These are phyloP conservation scores for Candida khao-thaluensis DNA, from an alignment of 805 yeast species.

Conservation along the genomic window DNA sequence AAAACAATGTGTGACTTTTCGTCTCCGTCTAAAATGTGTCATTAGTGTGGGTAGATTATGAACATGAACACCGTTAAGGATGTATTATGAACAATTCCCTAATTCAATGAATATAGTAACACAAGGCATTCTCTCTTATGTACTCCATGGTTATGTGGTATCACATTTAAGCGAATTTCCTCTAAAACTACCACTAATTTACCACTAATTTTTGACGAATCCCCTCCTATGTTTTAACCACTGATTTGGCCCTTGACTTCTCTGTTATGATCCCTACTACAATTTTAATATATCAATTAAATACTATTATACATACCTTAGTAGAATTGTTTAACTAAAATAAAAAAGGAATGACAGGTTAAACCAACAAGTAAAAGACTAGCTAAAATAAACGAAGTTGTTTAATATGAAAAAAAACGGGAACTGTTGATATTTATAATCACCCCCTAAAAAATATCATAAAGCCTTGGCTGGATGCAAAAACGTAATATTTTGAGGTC, in stretches of 20 bases:
- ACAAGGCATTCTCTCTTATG: not conserved
- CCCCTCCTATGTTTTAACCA: too few species aligned
- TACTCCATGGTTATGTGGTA: too few species aligned
- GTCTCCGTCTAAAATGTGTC: not conserved
- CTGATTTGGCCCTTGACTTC: not conserved
- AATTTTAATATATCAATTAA: conserved; percentile 3
- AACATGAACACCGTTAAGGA: not conserved
- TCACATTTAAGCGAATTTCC: too few species aligned
- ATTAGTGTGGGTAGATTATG: not conserved
- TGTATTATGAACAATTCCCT: conserved; percentile 3
- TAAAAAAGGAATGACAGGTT: conserved; percentile 20
- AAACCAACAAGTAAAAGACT: conserved; percentile 14
- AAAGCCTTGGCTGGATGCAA: conserved; percentile 4
- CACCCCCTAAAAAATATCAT: conserved; percentile 4
- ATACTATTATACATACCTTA: conserved; percentile 7
- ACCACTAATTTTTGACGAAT: too few species aligned
- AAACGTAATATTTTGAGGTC: too few species aligned
- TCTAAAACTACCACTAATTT: too few species aligned
- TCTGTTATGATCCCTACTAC: conserved; percentile 5
- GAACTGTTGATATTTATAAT: conserved; percentile 7
- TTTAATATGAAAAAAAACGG: not conserved
- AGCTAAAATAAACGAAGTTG: conserved; percentile 1
- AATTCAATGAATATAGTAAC: not conserved
- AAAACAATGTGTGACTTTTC: not conserved
- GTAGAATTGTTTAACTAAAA: conserved; percentile 4